phyloP scores from a whole-genome alignment of 1,284 basidiomycete genomes.

The Wolfiporia cocos region DNA sequence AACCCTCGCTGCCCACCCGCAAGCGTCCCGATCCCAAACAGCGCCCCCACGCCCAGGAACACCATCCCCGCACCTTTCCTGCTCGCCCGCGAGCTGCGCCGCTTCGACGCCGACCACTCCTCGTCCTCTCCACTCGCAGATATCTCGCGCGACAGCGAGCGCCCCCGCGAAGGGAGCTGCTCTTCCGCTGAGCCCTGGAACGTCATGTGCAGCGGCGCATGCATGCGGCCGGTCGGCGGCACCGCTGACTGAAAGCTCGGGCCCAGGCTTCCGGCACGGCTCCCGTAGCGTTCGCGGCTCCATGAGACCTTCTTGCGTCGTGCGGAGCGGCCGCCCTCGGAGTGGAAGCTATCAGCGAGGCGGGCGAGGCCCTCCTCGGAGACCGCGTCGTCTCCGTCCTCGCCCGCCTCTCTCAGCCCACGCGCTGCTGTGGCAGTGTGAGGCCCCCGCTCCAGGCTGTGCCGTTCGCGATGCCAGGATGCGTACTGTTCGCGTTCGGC shows the following conservation, averaged over 20 bases:
- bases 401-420: slow-evolving; percentile 12
- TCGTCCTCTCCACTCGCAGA: slow-evolving; percentile 14
- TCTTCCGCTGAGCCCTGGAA: slow-evolving; percentile 17
- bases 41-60: slow-evolving; percentile 62
- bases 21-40: slow-evolving; percentile 60
- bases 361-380: slow-evolving; percentile 46
- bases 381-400: slow-evolving; percentile 41
- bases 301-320: slow-evolving; percentile 55
- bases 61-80: slow-evolving; percentile 64
- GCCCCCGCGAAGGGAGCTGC: slow-evolving; percentile 33
- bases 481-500: slow-evolving; percentile 46
- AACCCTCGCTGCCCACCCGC: slow-evolving; percentile 25
- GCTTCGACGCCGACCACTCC: slow-evolving; percentile 20
- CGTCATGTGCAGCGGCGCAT: slow-evolving; percentile 28
- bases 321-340: slow-evolving; percentile 46
- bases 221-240: slow-evolving; percentile 20
- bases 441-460: slow-evolving; percentile 16
- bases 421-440: slow-evolving; percentile 15
- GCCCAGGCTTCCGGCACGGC: slow-evolving; percentile 35
- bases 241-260: slow-evolving; percentile 20
- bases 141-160: slow-evolving; percentile 33
- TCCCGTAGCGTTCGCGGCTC: slow-evolving; percentile 60
- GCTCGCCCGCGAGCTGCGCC: slow-evolving; percentile 49
- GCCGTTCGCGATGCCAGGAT: slow-evolving; percentile 21
- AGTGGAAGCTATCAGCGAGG: slow-evolving; percentile 66